Evolutionary conservation across 345 rosid species (phyloP), one percentile per base, ranked within the genome.

Genomic region (Eucalyptus melliodora): DNA sequence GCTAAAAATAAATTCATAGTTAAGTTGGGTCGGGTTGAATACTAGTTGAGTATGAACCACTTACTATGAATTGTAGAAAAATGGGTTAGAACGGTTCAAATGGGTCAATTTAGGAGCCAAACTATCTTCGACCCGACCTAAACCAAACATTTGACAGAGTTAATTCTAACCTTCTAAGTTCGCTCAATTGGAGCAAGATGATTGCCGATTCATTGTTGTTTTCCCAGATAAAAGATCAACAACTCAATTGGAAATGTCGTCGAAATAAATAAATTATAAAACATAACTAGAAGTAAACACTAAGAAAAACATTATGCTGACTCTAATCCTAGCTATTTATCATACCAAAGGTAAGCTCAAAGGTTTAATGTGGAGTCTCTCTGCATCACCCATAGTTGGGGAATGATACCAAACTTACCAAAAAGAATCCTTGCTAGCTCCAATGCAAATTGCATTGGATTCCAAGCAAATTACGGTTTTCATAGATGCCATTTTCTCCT

Each of bases 171-270:
- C 26, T 69, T 69, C 6, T 6, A 17, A 17, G 44, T 17, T 69
- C 8, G 2, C 47, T 37, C 9, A 26, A 37, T 77, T 37, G 83
- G 47, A 4, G 23, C 44, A 19, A 65, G 77, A 65, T 65, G 72
- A 65, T 65, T 0, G 34, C 4, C 1, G 10, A 65, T 30, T 65
- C 37, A 15, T 14, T 62, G 31, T 14, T 1, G 1, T 13, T n/a
- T 65, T 62, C 15, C 9, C 1, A 2, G 0, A n/a, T 65, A 30
- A 65, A 65, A 15, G 37, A n/a, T 65, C 72, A n/a, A 65, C 2
- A 2, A n/a, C 4, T 65, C 37, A 65, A 65, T n/a, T 65, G 37
- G 37, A 65, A 21, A 77, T 77, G 83, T 7, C 24, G 3, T 37
- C 8, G 27, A 37, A 21, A 77, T 37, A 37, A 15, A 37, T 77